Base-by-base conservation (phyloP, 371 early-diverging fungal species). In the Caulochytrium protostelioides region DNA sequence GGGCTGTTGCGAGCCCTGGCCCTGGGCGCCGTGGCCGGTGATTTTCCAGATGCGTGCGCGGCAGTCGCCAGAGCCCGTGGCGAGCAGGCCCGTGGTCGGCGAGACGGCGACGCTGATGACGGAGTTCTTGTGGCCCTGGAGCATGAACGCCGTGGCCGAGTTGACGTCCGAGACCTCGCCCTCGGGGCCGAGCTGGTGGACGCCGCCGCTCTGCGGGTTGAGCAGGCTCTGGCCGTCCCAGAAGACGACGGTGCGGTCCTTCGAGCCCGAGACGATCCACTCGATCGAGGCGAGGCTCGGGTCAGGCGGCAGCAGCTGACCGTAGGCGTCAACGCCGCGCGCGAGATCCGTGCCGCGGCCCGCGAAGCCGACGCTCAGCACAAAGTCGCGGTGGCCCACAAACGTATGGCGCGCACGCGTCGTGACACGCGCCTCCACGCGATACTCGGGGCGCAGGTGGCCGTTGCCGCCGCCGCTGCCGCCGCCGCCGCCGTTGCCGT, bases 91-190 rank as follows among this genome's bases (percentile, higher is more conserved):
- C 23, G 76, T 79, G 1, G 55, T 59, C 0, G 83, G 81, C 35
- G 79, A 76, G 38, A 86, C 50, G 2, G 89, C 85, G 16, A 92
- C 82, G 8, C 76, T 76, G 33, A 95, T 89, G n/a, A 94, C 91
- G 36, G 89, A 86, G 55, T 92, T 91, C 55, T 89, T 87, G 50
- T 95, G 97, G 27, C 97, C 97, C 49, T 83, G 85, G 40, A 95
- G 64, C 81, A 86, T 81, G 43, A 87, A 82, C 55, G 79, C 80
- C 20, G 76, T 72, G 28, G 46, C 46, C 12, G 9, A 15, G 10
- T 31, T 9, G 8, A 9, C 10, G 10, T 31, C 32, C 32, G 16
- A 12, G 16, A n/a, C 8, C 8, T 31, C 8, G 16, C 14, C 9
- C 9, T 10, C 9, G 8, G 8, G 35, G 12, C 35, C 10, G 35